Conservation (phyloP, 78 protist genomes). For the Tieghemostelium lacteum region DNA sequence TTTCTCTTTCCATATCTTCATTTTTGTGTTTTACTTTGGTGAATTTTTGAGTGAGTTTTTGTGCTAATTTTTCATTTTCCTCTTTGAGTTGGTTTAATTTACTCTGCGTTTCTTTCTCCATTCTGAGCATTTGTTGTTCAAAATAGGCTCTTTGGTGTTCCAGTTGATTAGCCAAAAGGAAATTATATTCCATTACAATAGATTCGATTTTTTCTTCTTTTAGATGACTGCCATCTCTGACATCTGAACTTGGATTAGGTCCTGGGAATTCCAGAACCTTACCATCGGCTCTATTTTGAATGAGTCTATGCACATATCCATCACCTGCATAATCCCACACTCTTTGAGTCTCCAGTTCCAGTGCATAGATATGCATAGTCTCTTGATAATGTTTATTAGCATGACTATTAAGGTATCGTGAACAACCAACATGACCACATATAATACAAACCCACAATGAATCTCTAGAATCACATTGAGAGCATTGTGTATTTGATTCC, state of each 20-base stretch:
- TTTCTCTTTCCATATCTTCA: slow-evolving; percentile 48
- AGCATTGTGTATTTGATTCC: slow-evolving; percentile 35
- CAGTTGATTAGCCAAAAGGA: slow-evolving; percentile 85
- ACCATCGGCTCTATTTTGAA: slow-evolving; percentile 89
- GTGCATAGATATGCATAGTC: slow-evolving; percentile 90
- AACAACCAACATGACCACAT: slow-evolving; percentile 94
- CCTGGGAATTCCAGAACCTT: slow-evolving; percentile 92
- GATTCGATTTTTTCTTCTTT: slow-evolving; percentile 85
- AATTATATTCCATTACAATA: slow-evolving; percentile 83
- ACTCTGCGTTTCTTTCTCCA: slow-evolving; percentile 39
- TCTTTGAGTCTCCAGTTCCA: slow-evolving; percentile 91
- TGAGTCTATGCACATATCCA: slow-evolving; percentile 88
- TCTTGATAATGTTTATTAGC: slow-evolving; percentile 90
- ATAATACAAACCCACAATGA: slow-evolving; percentile 94
- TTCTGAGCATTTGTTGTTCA: slow-evolving; percentile 66
- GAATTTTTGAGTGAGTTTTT: slow-evolving; percentile 18
- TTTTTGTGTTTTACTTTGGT: slow-evolving; percentile 35
- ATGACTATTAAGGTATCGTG: slow-evolving; percentile 89
- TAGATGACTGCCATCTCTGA: slow-evolving; percentile 87
- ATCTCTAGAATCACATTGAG: slow-evolving; percentile 79
- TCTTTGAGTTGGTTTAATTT: slow-evolving; percentile 13
- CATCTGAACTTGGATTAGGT: slow-evolving; percentile 93
- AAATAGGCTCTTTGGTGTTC: slow-evolving; percentile 88
- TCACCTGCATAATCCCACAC: slow-evolving; percentile 98
- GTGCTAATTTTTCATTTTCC: slow-evolving; percentile 19